Evolutionary conservation across 2,329 filamentous ascomycete genomes (phyloP), one percentile per base, ranked within the genome.

Genomic region (Aspergillus floridensis): DNA sequence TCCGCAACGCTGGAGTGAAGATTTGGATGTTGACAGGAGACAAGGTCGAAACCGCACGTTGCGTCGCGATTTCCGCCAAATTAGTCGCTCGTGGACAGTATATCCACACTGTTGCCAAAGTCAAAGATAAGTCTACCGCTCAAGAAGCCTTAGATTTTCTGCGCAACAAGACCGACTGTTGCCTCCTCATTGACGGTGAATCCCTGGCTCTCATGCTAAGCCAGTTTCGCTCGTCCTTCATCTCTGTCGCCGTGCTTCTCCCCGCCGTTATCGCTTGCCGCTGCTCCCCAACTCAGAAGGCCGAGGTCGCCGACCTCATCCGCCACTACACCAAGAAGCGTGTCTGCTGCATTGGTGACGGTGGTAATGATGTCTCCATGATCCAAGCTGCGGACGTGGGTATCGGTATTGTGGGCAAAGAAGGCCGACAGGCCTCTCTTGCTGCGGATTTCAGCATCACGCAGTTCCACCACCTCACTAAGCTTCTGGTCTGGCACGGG

Each of bases 11-110:
- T 0, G 95, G 95, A 26, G 95, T 99, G 78, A 98, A 98, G 76
- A 98, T 99, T 53, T 99, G 95, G 95, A 99, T 99, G 95, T 82
- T 99, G 73, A 99, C 95, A 0, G 95, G 95, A 50, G 95, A 99
- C 81, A 99, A 99, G 77, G 91, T 99, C 2, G 95, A 99, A 77
- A 99, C 95, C 14, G 95, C 95, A 16, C 88, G 95, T 38, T 99
- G 95, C 76, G 93, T 99, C 12, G 96, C 95, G 2, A 90, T 99
- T 48, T 96, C 90, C 70, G 93, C 93, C 31, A 97, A 97, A 74
- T 84, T 99, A 6, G 95, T 99, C 14, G 89, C 92, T 4, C 84
- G 95, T 62, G 93, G 93, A 1, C 96, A 99, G 76, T 95, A 93
- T 73, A 96, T 99, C 63, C 92, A 98, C 77, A 97, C 93, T 0